Evolutionary conservation across 345 rosid genomes (phyloP), one percentile per base, ranked within the genome.

Genomic region (Eucalyptus fibrosa): DNA sequence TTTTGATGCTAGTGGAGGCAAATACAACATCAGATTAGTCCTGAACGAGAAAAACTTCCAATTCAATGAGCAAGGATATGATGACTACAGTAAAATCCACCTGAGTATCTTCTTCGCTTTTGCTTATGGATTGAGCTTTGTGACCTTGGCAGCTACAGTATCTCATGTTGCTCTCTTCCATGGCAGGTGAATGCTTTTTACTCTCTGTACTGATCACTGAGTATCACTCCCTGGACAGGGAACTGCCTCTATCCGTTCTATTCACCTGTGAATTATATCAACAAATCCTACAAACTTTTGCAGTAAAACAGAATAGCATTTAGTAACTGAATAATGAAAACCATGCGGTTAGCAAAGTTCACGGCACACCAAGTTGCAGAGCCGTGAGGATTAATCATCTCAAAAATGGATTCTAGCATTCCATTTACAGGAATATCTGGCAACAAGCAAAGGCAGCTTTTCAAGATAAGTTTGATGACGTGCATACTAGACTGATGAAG

Each of bases 401-500:
- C 26, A 37, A 72, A 72, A 37, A 11, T 11, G 26, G 45, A 72
- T 72, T 37, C 47, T 77, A 77, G 1, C n/a, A 18, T n/a, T 34
- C 56, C 42, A 32, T 23, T 32, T 88, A 89, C 90, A 93, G 94
- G 89, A 28, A 86, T 24, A 94, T 94, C 49, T 94, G 93, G 95
- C 87, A 88, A 59, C 93, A 93, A 88, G 47, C 94, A 44, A 89
- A 88, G 86, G 90, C 91, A n/a, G 49, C 93, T 50, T 90, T 89
- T 10, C 86, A 88, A 18, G 92, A 91, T 50, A 91, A 94, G 51
- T 93, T 89, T 24, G 88, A 89, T 14, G 96, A 96, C 88, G 96
- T 96, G 19, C 99, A 96, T 91, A 92, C 96, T 17, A 94, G 95
- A 92, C 45, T 94, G 91, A 96, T 95, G 96, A 96, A 94, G 92